Evolutionary conservation across 768 basidiomycete genomes (phyloP).

Genomic region (Lyophyllum shimeji): DNA sequence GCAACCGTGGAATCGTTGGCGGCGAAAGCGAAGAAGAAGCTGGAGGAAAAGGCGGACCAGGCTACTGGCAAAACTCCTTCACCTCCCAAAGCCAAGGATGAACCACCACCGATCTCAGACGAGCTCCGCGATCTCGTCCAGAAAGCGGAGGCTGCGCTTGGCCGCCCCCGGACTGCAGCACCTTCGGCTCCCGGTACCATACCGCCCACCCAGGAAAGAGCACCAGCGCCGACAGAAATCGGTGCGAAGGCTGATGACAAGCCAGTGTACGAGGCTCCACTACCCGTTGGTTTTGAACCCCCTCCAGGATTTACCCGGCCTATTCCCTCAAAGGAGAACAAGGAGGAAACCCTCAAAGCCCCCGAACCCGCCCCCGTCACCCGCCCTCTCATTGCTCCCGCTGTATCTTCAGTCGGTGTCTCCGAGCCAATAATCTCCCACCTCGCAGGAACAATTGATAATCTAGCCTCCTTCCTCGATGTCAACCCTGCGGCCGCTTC

Average conservation of each 20-base stretch:
- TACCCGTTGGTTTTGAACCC: slow-evolving; percentile 94
- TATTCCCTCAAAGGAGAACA: slow-evolving; percentile 49
- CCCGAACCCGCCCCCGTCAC: slow-evolving; percentile 29
- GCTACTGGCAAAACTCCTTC: slow-evolving; percentile 13
- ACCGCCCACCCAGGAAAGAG: slow-evolving; percentile 1
- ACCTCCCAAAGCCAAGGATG: slow-evolving; percentile 15
- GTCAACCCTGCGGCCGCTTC: slow-evolving; percentile 66
- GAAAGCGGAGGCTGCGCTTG: slow-evolving; percentile 73
- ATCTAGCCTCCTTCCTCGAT: slow-evolving; percentile 81
- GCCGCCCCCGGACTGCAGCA: slow-evolving; percentile 35
- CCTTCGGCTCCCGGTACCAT: slow-evolving; percentile 14
- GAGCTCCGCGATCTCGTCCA: slow-evolving; percentile 67
- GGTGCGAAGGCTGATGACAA: slow-evolving; percentile 21
- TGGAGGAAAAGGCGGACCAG: slow-evolving; percentile 31
- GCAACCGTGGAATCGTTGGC: slow-evolving; percentile 43
- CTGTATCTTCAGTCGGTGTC: slow-evolving; percentile 64
- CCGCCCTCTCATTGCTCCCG: slow-evolving; percentile 82
- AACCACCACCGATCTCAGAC: slow-evolving; percentile 46
- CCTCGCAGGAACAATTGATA: slow-evolving; percentile 90
- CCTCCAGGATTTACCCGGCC: slow-evolving; percentile 85
- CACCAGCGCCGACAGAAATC: slow-evolving; percentile 3
- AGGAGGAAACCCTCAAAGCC: slow-evolving; percentile 31
- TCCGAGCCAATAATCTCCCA: slow-evolving; percentile 94
- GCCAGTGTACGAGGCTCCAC: slow-evolving; percentile 61
- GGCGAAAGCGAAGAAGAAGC: slow-evolving; percentile 46